These are phyloP conservation scores for Coleophoma crateriformis DNA, from an alignment of 2,329 filamentous ascomycete genomes.

Conservation along the genomic window DNA sequence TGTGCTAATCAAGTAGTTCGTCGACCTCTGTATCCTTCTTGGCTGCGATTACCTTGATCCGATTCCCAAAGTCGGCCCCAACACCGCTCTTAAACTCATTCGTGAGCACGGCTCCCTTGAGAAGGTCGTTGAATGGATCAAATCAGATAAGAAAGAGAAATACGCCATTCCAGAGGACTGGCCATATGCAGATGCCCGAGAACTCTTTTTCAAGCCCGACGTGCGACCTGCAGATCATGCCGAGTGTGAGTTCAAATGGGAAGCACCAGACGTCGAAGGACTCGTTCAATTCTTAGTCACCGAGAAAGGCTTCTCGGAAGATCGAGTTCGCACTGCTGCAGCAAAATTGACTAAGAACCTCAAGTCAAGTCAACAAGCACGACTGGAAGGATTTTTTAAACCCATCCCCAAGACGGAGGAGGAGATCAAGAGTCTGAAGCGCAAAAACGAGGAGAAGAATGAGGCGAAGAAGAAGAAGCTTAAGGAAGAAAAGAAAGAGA, in stretches of 20 bases:
- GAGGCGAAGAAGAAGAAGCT: conserved; percentile 93
- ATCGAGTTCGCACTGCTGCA: conserved; percentile 77
- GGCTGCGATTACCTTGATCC: conserved; percentile 98
- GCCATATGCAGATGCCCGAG: conserved; percentile 87
- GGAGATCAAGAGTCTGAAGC: conserved; percentile 79
- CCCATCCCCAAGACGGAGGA: conserved; percentile 81
- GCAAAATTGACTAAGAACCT: conserved; percentile 81
- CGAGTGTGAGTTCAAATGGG: conserved; percentile 97
- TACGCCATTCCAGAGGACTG: conserved; percentile 91
- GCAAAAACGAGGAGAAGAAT: conserved; percentile 88
- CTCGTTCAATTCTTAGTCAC: conserved; percentile 84
- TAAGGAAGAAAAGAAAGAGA: conserved; percentile 92
- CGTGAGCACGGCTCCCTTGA: conserved; percentile 87
- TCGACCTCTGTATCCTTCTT: conserved; percentile 94
- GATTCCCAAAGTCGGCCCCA: conserved; percentile 88
- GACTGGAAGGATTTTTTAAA: conserved; percentile 97
- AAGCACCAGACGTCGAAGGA: conserved; percentile 84
- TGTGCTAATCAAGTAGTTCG: conserved; percentile 56
- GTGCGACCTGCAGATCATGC: conserved; percentile 78
- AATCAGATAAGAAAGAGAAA: conserved; percentile 72
- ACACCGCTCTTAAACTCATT: conserved; percentile 88
- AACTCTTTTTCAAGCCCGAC: conserved; percentile 87
- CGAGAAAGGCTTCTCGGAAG: conserved; percentile 96
- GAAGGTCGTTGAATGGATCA: conserved; percentile 74
- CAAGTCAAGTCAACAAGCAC: conserved; percentile 84